Base-by-base conservation (phyloP, 148 eudicot species). In the Nyssa sinensis region DNA sequence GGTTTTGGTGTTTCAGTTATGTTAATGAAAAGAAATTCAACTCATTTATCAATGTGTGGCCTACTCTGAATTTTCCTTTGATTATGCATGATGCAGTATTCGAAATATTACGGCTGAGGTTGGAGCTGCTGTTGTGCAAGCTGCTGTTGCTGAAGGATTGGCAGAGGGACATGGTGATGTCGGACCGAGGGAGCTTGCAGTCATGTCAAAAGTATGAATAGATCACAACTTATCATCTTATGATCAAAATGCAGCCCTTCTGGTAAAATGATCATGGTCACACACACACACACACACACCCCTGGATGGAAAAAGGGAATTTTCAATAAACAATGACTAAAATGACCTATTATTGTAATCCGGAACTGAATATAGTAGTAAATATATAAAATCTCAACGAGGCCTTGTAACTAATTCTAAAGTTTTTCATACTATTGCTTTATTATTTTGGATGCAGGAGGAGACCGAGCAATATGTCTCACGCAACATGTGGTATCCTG, bases 61-160 rank as follows among this genome's bases (percentile, higher is more conserved):
- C 24, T 21, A 11, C 71, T 33, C 61, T 53, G 1, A 4, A 30
- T 60, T 88, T n/a, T 17, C 7, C 6, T 7, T 55, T 3, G 17
- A 7, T 5, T 55, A 7, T 55, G 59, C 9, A n/a, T 2, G 7
- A 5, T n/a, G 83, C 89, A 95, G 97, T 79, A 95, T 95, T 75
- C 74, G 99, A 84, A 88, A 95, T 65, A 93, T 92, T 69, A 95
- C 99, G 28, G 96, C 96, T 44, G 90, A 92, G 79, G 97, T 95
- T 66, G 99, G 83, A 74, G 93, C 97, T 80, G 94, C 96, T 70
- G 96, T 95, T 62, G 5, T 92, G 70, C 88, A 77, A 67, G 86
- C 88, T 73, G 99, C 99, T 57, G 87, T 91, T 67, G 83, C 77
- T 32, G 97, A 88, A 77, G 89, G 84, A 41, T 81, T 95, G 57